These are phyloP conservation scores for Boletus eberwhitei DNA, from an alignment of 768 basidiomycete genomes.

Conservation along the genomic window DNA sequence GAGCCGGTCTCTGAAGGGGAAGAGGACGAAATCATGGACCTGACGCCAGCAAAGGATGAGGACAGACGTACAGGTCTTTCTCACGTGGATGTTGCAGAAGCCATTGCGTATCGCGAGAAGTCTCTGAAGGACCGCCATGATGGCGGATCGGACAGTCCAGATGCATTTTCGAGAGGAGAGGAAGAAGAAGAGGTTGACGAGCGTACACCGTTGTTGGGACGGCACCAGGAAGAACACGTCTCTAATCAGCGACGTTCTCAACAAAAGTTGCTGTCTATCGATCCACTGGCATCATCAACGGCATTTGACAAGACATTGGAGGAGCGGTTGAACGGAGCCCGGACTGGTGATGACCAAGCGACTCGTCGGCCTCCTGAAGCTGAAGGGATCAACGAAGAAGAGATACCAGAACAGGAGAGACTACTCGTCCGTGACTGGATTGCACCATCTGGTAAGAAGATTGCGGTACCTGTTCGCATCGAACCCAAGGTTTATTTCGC, in stretches of 20 bases:
- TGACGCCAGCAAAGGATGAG: slow-evolving; percentile 76
- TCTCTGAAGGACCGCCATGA: slow-evolving; percentile 54
- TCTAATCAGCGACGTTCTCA: slow-evolving; percentile 12
- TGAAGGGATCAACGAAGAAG: slow-evolving; percentile 37
- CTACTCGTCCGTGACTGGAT: slow-evolving; percentile 64
- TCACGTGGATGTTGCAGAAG: slow-evolving; percentile 72
- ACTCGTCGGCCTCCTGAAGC: slow-evolving; percentile 23
- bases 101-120: slow-evolving; percentile 81
- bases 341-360: slow-evolving; percentile 21
- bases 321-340: slow-evolving; percentile 51
- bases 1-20: slow-evolving; percentile 97
- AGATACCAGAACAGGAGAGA: slow-evolving; percentile 45
- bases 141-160: slow-evolving; percentile 4
- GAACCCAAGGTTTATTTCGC: slow-evolving; percentile 99
- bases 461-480: slow-evolving; percentile 91
- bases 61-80: slow-evolving; percentile 75
- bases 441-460: slow-evolving; percentile 84
- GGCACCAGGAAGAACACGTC: slow-evolving; percentile 22
- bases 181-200: slow-evolving; percentile 32
- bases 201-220: slow-evolving; percentile 38
- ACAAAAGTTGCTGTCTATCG: slow-evolving; percentile 56
- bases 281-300: slow-evolving; percentile 81
- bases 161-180: slow-evolving; percentile 16
- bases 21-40: slow-evolving; percentile 72
- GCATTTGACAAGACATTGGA: slow-evolving; percentile 83